Evolutionary conservation across 192 early-diverging fungal genomes (phyloP), one percentile per base, ranked within the genome.

Genomic region (Spizellomyces sp.): DNA sequence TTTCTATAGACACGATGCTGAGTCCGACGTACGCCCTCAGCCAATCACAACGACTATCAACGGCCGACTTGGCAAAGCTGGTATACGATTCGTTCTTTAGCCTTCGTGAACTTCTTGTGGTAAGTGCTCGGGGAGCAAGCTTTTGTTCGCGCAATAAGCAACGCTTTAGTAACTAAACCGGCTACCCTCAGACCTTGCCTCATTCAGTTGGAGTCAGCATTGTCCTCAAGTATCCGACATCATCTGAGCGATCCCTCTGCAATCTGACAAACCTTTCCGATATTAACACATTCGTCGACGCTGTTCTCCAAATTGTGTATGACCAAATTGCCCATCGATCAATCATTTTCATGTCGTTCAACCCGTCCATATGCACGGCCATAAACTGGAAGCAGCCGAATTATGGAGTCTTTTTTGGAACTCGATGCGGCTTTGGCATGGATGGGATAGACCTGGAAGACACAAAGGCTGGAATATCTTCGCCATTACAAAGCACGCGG

Each of bases 381-480:
- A 69, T 98, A 46, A 99, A 96, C 83, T 98, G 98, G 98, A 99
- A 99, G 79, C 98, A 99, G 69, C 96, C 96, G 19, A 98, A 98
- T 74, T 99, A 90, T 88, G 86, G 84, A 21, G 98, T 99, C 19
- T 99, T 99, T 75, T 95, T 98, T 79, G 87, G 90, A 64, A 94
- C 93, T 5, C 86, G 87, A 47, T 92, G 91, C 52, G 93, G 95
- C 41, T 90, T 85, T 74, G 86, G 81, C 50, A 77, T 45, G 42
- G 52, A 60, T 27, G 69, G 10, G 12, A 36, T 36, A 14, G 50
- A 48, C 19, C 27, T 36, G 27, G 22, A 22, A 56, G 59, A 61
- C 36, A 41, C 15, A 14, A 15, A 61, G 7, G 5, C 42, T 15
- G 22, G 42, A 41, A 14, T 15, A 17, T 15, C 17, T 41, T 15